Base-by-base conservation (phyloP, 208 protist genomes). In the Herpetomonas muscarum region DNA sequence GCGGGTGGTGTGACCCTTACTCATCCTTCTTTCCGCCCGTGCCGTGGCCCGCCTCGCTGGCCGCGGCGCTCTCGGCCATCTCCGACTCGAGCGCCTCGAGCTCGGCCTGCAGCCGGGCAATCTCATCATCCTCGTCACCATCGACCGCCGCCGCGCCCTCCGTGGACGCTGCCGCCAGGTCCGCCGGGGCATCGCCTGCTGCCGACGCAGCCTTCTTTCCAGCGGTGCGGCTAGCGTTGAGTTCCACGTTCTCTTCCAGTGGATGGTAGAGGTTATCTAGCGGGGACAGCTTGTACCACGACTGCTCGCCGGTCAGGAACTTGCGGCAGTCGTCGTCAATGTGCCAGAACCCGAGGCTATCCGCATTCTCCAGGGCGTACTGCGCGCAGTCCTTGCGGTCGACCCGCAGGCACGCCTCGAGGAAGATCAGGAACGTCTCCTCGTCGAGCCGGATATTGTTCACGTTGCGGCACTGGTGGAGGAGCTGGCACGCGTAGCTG, bases 321-420 rank as follows among this genome's bases (percentile, higher is more conserved):
- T 68, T 68, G 12, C 67, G 65, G 64, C 81, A 84, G 70, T 96
- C 70, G n/a, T 85, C 82, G 44, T 90, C 81, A 34, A 96, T 71
- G 62, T 88, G 48, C 76, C 77, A 88, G 70, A 96, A 96, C 42
- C 90, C 90, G 22, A 96, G 67, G 54, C 67, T 58, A 19, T 84
- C 76, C 1, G 85, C 85, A 55, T 96, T 62, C 62, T 92, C 77
- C 45, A 90, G 58, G 6, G 76, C 90, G 61, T 88, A 93, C 57
- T 55, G 34, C 17, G 86, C 86, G 56, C 85, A 90, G 73, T 96
- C 90, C 55, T 88, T 93, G 1, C 90, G 74, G 48, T 85, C 86
- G 13, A 96, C 86, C 24, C 87, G 86, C 55, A 96, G 64, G 49
- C 86, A 93, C 31, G 90, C 90, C 70, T 96, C 84, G 1, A 96